Evolutionary conservation across 371 early-diverging fungal species (phyloP).

Genomic region (Mucor saturninus): DNA sequence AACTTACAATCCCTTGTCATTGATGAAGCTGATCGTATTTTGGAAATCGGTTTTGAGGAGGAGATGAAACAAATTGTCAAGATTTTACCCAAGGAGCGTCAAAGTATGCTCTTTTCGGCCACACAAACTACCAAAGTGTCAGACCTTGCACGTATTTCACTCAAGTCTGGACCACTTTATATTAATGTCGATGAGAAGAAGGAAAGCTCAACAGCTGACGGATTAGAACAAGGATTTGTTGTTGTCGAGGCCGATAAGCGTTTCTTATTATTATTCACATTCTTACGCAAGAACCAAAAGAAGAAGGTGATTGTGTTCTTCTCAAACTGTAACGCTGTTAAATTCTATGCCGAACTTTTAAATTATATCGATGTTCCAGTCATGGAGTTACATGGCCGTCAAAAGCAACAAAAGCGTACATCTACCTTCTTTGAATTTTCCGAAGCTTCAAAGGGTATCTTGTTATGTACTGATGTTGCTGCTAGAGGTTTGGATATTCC

Average conservation of each 20-base stretch:
- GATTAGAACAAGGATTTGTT: conserved; percentile 96
- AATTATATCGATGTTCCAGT: conserved; percentile 98
- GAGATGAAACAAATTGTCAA: conserved; percentile 97
- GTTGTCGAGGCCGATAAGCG: conserved; percentile 89
- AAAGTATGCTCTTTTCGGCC: conserved; percentile 98
- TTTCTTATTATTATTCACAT: conserved; percentile 92
- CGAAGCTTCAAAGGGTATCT: conserved; percentile 87
- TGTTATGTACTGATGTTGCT: conserved; percentile 98
- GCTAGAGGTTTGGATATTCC: conserved; percentile 99
- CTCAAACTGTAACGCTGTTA: conserved; percentile 93
- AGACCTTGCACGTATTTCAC: conserved; percentile 93
- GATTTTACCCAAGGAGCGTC: conserved; percentile 84
- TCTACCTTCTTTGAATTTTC: conserved; percentile 96
- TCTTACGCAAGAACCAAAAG: conserved; percentile 91
- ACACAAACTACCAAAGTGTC: conserved; percentile 98
- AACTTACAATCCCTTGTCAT: conserved; percentile 92
- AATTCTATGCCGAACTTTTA: conserved; percentile 93
- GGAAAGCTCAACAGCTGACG: conserved; percentile 91
- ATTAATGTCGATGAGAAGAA: conserved; percentile 95
- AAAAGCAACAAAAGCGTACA: conserved; percentile 96
- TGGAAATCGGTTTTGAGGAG: conserved; percentile 98
- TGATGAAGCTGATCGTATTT: conserved; percentile 99
- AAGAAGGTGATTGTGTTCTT: conserved; percentile 98
- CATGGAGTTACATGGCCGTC: conserved; percentile 91
- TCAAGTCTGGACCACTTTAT: conserved; percentile 91